Conservation (phyloP, 2,329 filamentous ascomycete genomes). For the Huntiella bhutanensis region DNA sequence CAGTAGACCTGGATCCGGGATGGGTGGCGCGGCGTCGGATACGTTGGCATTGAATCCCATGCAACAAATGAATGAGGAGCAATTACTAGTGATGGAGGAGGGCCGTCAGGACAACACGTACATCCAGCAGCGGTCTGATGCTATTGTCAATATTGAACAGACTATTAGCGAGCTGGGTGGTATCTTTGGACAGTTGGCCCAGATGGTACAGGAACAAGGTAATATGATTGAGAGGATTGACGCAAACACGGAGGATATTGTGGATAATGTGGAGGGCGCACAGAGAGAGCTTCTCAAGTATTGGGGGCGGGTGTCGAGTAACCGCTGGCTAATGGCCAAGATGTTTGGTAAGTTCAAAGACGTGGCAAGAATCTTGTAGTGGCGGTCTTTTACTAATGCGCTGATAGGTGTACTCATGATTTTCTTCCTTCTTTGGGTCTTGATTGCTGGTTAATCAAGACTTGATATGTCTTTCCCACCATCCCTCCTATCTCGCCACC, state of each 20-base stretch:
- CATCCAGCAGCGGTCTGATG: slow-evolving; percentile 82
- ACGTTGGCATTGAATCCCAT: slow-evolving; percentile 64
- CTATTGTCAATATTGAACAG: slow-evolving; percentile 89
- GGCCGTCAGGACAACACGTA: slow-evolving; percentile 77
- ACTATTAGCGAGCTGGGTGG: slow-evolving; percentile 80
- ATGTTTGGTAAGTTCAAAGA: slow-evolving; percentile 26
- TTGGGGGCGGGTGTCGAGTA: slow-evolving; percentile 84
- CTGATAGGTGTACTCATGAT: slow-evolving; percentile 63
- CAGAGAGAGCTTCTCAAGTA: slow-evolving; percentile 93
- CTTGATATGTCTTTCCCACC: not conserved
- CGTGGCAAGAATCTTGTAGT: not conserved
- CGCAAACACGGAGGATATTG: slow-evolving; percentile 91
- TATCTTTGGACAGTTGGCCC: slow-evolving; percentile 84
- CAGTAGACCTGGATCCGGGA: slow-evolving; percentile 50
- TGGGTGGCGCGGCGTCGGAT: slow-evolving; percentile 61
- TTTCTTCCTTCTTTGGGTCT: slow-evolving; percentile 62
- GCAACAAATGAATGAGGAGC: slow-evolving; percentile 46
- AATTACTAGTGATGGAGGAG: slow-evolving; percentile 84
- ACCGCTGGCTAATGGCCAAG: slow-evolving; percentile 83
- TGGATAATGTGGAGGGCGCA: slow-evolving; percentile 94
- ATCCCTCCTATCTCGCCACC: not conserved
- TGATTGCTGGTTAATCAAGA: slow-evolving; percentile 33
- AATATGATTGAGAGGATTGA: slow-evolving; percentile 97
- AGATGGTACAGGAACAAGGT: slow-evolving; percentile 93
- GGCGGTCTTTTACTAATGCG: slow-evolving; percentile 24